Evolutionary conservation across 2,329 filamentous ascomycete species (phyloP).

Genomic region (Cyphellophora attinorum): DNA sequence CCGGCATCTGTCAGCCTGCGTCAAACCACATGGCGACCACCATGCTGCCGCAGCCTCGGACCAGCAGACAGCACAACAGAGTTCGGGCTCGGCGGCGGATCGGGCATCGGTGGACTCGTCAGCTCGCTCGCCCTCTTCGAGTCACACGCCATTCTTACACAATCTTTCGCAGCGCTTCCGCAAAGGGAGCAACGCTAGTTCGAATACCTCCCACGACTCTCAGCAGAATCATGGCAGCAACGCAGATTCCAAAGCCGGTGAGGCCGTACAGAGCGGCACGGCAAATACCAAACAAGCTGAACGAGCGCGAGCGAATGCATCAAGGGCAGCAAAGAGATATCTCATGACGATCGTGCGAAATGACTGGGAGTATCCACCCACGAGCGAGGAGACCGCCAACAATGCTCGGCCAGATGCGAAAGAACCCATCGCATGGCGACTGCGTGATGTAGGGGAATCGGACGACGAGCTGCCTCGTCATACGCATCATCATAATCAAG

Average conservation of each 20-base stretch:
- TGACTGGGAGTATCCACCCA: constrained; percentile 17
- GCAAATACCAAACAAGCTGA: constrained; percentile 4
- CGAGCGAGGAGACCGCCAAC: neutral
- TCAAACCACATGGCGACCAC: constrained; percentile 7
- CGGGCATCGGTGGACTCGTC: constrained; percentile 40
- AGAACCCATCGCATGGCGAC: constrained; percentile 13
- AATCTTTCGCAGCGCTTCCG: constrained; percentile 15
- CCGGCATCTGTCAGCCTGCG: no score
- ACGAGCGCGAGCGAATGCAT: constrained; percentile 7
- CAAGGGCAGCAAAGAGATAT: constrained; percentile 12
- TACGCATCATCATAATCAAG: neutral
- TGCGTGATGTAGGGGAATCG: constrained; percentile 15
- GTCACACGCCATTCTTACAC: constrained; percentile 12
- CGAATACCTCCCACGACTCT: constrained; percentile 4
- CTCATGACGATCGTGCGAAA: constrained; percentile 13
- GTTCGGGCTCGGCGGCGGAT: no score
- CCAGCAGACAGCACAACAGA: no score
- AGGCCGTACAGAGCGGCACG: constrained; percentile 5
- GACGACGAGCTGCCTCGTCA: constrained; percentile 11
- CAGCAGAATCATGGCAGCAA: neutral
- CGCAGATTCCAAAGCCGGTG: neutral
- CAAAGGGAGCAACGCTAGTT: constrained; percentile 16
- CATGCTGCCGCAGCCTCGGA: no score
- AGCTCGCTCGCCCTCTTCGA: neutral
- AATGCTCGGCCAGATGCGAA: constrained; percentile 4